Conservation (phyloP, 352 stramenopile species). For the Globisporangium okanoganense region DNA sequence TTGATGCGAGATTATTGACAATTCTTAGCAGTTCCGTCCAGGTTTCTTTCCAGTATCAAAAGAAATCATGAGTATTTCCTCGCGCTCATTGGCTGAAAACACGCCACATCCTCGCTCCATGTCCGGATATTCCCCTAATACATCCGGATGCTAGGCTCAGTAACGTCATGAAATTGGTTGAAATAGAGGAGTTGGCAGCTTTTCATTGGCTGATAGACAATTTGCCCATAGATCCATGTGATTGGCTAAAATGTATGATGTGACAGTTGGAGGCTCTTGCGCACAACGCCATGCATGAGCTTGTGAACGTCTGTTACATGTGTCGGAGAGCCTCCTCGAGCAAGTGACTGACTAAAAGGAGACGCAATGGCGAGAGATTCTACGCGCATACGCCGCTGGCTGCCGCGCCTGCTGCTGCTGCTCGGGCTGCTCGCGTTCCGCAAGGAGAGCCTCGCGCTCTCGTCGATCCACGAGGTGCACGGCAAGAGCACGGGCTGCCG, state of each 20-base stretch:
- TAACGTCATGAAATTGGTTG: not conserved
- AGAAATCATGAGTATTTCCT: not conserved
- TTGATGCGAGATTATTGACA: not conserved
- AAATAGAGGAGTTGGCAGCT: not conserved
- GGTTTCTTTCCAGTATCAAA: slow-evolving; percentile 9
- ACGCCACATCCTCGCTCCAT: not conserved
- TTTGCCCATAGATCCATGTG: not conserved
- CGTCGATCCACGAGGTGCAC: slow-evolving; percentile 58
- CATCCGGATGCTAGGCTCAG: not conserved
- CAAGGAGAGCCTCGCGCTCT: slow-evolving; percentile 24
- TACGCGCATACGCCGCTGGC: not conserved
- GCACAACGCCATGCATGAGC: no score
- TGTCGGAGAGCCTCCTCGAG: no score
- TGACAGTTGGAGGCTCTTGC: slow-evolving; percentile 26
- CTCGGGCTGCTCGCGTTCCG: slow-evolving; percentile 23
- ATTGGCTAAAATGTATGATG: slow-evolving; percentile 28
- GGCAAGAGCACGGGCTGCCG: slow-evolving; percentile 54
- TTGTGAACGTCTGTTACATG: no score
- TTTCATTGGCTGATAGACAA: slow-evolving; percentile 17
- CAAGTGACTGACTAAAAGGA: not conserved
- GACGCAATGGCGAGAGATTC: not conserved
- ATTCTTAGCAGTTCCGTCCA: not conserved
- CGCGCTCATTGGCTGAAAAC: slow-evolving; percentile 4
- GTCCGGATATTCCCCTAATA: not conserved
- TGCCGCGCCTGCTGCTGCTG: slow-evolving; percentile 29